Base-by-base conservation (phyloP, 441 rosid genomes). In the Melianthus villosus region DNA sequence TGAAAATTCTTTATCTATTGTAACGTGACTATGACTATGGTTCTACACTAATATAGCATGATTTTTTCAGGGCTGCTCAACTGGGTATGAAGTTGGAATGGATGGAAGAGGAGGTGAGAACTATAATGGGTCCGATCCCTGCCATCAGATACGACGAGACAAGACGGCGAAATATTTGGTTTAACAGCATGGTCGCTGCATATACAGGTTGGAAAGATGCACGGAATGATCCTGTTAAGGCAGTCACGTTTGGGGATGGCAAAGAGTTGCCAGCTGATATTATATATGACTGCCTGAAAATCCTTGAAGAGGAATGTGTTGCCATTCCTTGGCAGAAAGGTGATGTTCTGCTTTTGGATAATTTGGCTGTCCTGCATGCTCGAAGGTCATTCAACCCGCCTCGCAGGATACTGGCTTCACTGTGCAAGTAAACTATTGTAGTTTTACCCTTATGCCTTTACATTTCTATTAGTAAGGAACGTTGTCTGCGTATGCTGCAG, bases 131-230 rank as follows among this genome's bases (percentile, higher is more conserved):
- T 28, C 94, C 96, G 6, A 73, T 82, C 9, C 89, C 85, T 2
- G 94, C 77, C 1, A 46, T 82, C 41, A 79, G 75, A 15, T 50
- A 46, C 4, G 94, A 86, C 38, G 5, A 64, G 41, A 54, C 68
- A 1, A 71, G 89, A 57, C 60, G 68, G 36, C 79, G 85, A 1
- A 82, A 82, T 62, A 69, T 71, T 7, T 86, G 96, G 94, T 86
- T 82, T 61, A 86, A 86, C 22, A 79, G 93, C 59, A 75, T 79
- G 93, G 97, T 79, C 35, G 83, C 73, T 16, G 94, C 89, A 4
- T 86, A 77, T 45, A 79, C 75, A 1, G 94, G 96, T 2, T 82
- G 96, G 96, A 59, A 77, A 53, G 92, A 79, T 38, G 61, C 34
- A 6, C 56, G 83, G 36, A 86, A 82, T 7, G 83, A 82, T 64